Percentiles rank a stretch among this genome's conserved stretches.
Conservation (phyloP, 306 rosid genomes). For the Abrus precatorius region DNA sequence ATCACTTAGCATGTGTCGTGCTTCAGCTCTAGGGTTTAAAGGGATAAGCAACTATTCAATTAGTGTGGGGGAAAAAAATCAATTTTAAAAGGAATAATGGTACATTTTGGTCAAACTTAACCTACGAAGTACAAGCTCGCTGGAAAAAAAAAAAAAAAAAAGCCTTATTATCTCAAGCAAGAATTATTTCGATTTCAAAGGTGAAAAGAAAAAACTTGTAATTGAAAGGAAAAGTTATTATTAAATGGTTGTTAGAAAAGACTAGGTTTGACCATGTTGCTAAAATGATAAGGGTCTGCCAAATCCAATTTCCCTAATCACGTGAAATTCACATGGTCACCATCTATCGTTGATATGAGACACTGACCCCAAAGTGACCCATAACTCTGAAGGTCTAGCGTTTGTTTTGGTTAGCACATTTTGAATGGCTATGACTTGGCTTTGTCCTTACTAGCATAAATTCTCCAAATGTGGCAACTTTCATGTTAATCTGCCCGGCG, state of each 20-base stretch:
- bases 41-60: background rate
- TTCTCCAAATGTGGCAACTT: constrained; percentile 54
- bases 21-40: background rate
- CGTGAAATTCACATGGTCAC: constrained; percentile 64
- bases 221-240: background rate
- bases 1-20: background rate
- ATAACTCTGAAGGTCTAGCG: constrained; percentile 40
- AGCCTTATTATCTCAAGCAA: background rate
- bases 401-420: constrained; percentile 57
- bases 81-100: background rate
- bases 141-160: background rate
- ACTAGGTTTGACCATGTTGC: constrained; percentile 1
- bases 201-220: background rate
- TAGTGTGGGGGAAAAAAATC: background rate
- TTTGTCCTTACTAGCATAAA: constrained; percentile 38
- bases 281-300: constrained; percentile 12
- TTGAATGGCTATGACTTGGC: constrained; percentile 37
- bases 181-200: background rate
- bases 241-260: background rate
- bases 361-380: constrained; percentile 50
- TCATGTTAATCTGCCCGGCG: constrained; percentile 52
- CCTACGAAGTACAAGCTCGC: background rate
- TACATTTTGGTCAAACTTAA: background rate
- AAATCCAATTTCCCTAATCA: constrained; percentile 39
- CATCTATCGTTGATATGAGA: constrained; percentile 49